These are phyloP conservation scores for Penicillium sp. DNA, from an alignment of 2,329 filamentous ascomycete genomes.

Conservation along the genomic window DNA sequence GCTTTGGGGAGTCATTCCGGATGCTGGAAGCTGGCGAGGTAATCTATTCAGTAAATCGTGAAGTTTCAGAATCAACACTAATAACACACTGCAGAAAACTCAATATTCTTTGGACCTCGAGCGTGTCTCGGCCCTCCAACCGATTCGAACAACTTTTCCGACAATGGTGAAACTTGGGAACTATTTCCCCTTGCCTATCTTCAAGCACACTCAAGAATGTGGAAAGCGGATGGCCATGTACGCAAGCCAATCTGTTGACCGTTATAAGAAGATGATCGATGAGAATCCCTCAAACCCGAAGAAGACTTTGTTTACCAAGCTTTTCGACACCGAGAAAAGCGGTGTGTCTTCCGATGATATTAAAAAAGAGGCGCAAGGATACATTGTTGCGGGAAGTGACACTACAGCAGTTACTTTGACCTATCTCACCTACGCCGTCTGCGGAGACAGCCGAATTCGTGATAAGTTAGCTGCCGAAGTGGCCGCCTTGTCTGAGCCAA, in stretches of 20 bases:
- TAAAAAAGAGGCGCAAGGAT: slow-evolving; percentile 40
- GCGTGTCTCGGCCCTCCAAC: slow-evolving; percentile 11
- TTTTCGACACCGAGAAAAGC: slow-evolving; percentile 23
- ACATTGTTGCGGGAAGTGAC: slow-evolving; percentile 54
- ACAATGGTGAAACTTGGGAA: slow-evolving; percentile 17
- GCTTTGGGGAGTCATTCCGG: slow-evolving; percentile 56
- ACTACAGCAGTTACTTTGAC: slow-evolving; percentile 53
- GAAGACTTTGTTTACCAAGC: slow-evolving; percentile 29
- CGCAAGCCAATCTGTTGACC: slow-evolving; percentile 23
- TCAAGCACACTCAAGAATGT: slow-evolving; percentile 18
- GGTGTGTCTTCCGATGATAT: slow-evolving; percentile 37
- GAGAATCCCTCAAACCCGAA: slow-evolving; percentile 16
- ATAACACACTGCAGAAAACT: slow-evolving; percentile 34
- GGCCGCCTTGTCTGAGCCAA: slow-evolving; percentile 10
- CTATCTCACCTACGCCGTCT: slow-evolving; percentile 36
- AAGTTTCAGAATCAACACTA: background rate
- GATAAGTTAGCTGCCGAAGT: slow-evolving; percentile 22
- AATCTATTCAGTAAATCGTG: background rate
- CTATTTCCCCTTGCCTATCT: slow-evolving; percentile 23
- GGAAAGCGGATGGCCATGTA: slow-evolving; percentile 23
- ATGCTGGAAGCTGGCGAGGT: slow-evolving; percentile 54
- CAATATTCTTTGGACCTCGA: slow-evolving; percentile 44
- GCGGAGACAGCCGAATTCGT: slow-evolving; percentile 12
- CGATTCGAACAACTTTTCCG: slow-evolving; percentile 27
- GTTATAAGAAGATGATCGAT: slow-evolving; percentile 22